Evolutionary conservation across 805 yeast species (phyloP), one percentile per base, ranked within the genome.

Genomic region (Saccharomycopsis javanensis): DNA sequence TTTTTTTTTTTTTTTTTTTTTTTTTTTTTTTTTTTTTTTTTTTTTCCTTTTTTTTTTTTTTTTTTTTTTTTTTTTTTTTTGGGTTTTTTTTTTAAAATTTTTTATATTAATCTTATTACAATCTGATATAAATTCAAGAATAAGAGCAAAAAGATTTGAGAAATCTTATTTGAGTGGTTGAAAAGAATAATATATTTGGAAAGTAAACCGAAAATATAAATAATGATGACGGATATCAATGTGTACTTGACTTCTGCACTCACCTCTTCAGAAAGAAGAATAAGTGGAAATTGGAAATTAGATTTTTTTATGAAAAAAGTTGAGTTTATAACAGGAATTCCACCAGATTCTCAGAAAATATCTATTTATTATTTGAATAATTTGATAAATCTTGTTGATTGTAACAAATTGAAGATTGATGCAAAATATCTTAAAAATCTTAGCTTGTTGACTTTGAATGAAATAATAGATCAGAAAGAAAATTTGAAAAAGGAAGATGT

Each of bases 251-350:
- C 88, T 0, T 85, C 94, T 2, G 75, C 75, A 25, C 70, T 83
- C 63, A 85, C 87, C 1, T 79, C 86, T 7, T 82, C 94, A 1
- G 91, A 86, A 65, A 71, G 91, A 55, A 70, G 86, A 46, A 69
- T 88, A 30, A 79, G 85, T 0, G 78, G 81, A 0, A 75, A 73
- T 38, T 86, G 92, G 91, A 68, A 79, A 0, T 56, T 86, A 15
- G 68, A 68, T 5, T 71, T 79, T 60, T 74, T 88, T 54, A 78
- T 80, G 61, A 61, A 68, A 42, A 75, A 79, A 57, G 68, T 88
- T 10, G 94, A 86, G 64, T 75, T 73, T 35, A 79, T 87, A 60
- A 86, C 96, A 0, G 96, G 96, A 1, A 79, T 88, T 28, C 80
- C 83, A 4, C 84, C 88, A 2, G 60, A 65, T 13, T 71, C 67